These are phyloP conservation scores for Achaetomium macrosporum DNA, from an alignment of 2,329 filamentous ascomycete genomes.

Conservation along the genomic window DNA sequence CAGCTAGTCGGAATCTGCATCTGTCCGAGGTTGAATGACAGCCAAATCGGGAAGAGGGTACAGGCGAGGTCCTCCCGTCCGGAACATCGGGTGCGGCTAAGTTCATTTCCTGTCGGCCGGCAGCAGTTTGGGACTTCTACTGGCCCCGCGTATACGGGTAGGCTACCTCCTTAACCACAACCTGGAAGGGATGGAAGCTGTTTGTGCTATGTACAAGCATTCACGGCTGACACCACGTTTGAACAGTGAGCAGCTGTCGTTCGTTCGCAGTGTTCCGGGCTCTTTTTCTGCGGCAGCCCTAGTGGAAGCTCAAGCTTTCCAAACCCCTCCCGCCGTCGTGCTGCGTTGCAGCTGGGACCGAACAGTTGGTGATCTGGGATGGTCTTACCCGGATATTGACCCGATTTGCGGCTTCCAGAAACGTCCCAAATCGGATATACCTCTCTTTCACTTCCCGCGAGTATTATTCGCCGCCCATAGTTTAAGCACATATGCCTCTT, in stretches of 20 bases:
- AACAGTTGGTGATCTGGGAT: constrained; percentile 7
- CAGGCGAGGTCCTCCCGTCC: background rate
- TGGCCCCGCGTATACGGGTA: constrained; percentile 9
- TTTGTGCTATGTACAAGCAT: too few species aligned
- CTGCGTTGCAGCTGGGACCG: constrained; percentile 2
- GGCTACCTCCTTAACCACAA: background rate
- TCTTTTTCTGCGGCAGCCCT: too few species aligned
- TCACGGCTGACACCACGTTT: too few species aligned
- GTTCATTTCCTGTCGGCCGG: background rate
- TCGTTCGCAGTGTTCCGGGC: background rate
- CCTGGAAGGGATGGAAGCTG: too few species aligned
- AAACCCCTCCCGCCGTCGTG: background rate
- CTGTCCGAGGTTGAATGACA: constrained; percentile 15
- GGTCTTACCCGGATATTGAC: constrained; percentile 15
- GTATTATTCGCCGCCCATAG: too few species aligned
- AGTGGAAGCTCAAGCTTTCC: background rate
- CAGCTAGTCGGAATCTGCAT: background rate
- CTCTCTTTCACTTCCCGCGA: too few species aligned
- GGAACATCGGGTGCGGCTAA: constrained; percentile 1
- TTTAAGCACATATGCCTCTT: too few species aligned
- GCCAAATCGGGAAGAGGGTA: constrained; percentile 5
- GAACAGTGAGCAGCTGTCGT: background rate
- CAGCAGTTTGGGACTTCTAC: background rate
- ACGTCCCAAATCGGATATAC: background rate
- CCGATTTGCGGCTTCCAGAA: constrained; percentile 5